Conservation (phyloP, 1,284 basidiomycete genomes). For the Amylostereum areolatum region DNA sequence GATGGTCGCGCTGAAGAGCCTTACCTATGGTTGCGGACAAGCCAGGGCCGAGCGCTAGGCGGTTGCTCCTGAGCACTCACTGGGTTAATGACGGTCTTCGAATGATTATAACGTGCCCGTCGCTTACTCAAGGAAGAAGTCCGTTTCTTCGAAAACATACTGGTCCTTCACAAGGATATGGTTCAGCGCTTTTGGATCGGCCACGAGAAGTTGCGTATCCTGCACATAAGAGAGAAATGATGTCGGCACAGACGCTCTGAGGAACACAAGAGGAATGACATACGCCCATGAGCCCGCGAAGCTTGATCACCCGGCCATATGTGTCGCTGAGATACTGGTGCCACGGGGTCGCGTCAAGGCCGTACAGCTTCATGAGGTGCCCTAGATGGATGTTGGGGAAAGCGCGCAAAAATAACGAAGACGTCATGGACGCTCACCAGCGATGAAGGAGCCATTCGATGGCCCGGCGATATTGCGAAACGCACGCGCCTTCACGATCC, state of each 20-base stretch:
- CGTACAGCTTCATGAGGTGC: not conserved
- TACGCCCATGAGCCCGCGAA: not conserved
- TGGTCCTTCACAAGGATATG: conserved; percentile 26
- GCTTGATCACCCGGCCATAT: not conserved
- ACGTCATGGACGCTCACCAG: too few species aligned
- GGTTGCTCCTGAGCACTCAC: not conserved
- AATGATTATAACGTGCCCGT: too few species aligned
- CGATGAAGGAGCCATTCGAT: too few species aligned
- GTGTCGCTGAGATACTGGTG: not conserved
- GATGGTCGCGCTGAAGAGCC: not conserved
- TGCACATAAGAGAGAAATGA: not conserved
- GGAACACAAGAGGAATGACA: not conserved
- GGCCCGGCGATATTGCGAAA: too few species aligned
- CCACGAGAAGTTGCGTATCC: conserved; percentile 17
- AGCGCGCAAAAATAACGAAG: too few species aligned
- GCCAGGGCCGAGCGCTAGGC: conserved; percentile 12
- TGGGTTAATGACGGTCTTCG: too few species aligned
- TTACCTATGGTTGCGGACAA: conserved; percentile 16
- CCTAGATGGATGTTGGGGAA: not conserved
- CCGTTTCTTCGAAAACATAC: conserved; percentile 21
- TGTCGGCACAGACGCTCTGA: too few species aligned
- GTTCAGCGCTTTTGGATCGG: conserved; percentile 22
- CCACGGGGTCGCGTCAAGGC: not conserved
- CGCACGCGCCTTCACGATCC: too few species aligned
- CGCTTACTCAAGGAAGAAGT: conserved; percentile 1